phyloP scores from a whole-genome alignment of 176 grass and related monocot genomes.

The Echinochloa phyllopogon region DNA sequence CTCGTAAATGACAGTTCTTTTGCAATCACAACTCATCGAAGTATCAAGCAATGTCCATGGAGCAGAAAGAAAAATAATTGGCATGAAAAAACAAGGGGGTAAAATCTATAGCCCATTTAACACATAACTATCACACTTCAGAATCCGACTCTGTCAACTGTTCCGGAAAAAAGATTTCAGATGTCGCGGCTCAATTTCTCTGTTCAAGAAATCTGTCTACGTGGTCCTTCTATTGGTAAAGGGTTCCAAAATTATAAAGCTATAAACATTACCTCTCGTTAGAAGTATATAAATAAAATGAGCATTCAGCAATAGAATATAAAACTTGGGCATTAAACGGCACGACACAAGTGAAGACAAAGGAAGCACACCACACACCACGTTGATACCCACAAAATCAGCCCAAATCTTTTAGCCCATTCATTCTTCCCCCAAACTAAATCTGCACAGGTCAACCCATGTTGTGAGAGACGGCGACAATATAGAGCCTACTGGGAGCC shows the following conservation, averaged over 20 bases:
- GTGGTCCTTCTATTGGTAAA: background rate
- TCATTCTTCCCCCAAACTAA: slow-evolving; percentile 25
- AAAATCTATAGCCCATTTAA: too few relatives aligned
- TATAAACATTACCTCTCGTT: background rate
- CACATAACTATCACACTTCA: background rate
- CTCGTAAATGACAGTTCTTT: too few relatives aligned
- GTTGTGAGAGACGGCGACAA: background rate
- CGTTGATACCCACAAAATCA: background rate
- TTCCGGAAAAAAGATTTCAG: background rate
- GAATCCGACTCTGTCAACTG: background rate
- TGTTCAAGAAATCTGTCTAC: background rate
- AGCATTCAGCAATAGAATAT: background rate
- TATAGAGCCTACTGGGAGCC: slow-evolving; percentile 15
- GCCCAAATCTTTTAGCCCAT: background rate
- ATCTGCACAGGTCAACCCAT: slow-evolving; percentile 41
- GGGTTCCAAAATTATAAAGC: background rate
- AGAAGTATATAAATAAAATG: slow-evolving; percentile 8
- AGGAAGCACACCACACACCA: background rate
- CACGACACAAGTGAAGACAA: background rate
- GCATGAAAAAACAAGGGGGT: too few relatives aligned
- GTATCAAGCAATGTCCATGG: too few relatives aligned
- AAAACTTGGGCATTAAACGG: background rate
- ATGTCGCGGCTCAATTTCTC: background rate
- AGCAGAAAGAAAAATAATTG: too few relatives aligned
- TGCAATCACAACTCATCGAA: too few relatives aligned